A percentile compares a stretch with the other conserved stretches of the same genome.
Conservation (phyloP, 208 protist species). For the Trypanosoma mega region DNA sequence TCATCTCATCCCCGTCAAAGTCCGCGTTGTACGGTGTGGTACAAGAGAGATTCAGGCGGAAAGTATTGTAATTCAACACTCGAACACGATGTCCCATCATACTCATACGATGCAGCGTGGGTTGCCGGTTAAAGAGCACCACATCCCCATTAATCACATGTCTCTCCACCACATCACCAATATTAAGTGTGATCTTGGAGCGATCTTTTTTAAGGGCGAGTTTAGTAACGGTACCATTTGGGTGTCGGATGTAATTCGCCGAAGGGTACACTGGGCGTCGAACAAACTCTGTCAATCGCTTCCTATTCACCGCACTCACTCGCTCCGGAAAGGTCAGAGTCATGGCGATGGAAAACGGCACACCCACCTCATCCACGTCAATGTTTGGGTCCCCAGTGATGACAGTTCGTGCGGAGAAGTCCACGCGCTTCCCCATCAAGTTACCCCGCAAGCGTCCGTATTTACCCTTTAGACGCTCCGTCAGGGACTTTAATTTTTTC, state of each 20-base stretch:
- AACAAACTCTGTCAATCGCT: constrained; percentile 95
- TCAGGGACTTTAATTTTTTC: constrained; percentile 97
- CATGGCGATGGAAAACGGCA: constrained; percentile 98
- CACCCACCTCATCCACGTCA: constrained; percentile 97
- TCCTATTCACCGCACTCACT: constrained; percentile 98
- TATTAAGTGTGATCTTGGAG: constrained; percentile 86
- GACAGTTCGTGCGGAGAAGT: constrained; percentile 99
- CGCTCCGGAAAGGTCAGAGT: constrained; percentile 99
- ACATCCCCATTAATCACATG: constrained; percentile 98
- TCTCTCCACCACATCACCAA: constrained; percentile 96
- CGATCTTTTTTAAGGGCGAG: constrained; percentile 81
- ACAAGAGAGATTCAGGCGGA: constrained; percentile 98
- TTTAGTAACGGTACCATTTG: constrained; percentile 91
- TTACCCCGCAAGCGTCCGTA: constrained; percentile 98
- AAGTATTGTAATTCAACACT: constrained; percentile 98
- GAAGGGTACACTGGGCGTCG: constrained; percentile 94
- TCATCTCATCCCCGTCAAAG: constrained; percentile 99
- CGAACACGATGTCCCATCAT: constrained; percentile 99
- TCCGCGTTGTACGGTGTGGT: constrained; percentile 99
- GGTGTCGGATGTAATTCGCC: constrained; percentile 93
- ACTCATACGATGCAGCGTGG: constrained; percentile 99
- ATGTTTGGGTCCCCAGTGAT: constrained; percentile 99
- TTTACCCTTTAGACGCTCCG: constrained; percentile 99
- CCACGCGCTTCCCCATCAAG: constrained; percentile 99
- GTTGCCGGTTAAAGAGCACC: constrained; percentile 99